Evolutionary conservation across 2,329 filamentous ascomycete species (phyloP).

Genomic region (Ceratocystis papillata): DNA sequence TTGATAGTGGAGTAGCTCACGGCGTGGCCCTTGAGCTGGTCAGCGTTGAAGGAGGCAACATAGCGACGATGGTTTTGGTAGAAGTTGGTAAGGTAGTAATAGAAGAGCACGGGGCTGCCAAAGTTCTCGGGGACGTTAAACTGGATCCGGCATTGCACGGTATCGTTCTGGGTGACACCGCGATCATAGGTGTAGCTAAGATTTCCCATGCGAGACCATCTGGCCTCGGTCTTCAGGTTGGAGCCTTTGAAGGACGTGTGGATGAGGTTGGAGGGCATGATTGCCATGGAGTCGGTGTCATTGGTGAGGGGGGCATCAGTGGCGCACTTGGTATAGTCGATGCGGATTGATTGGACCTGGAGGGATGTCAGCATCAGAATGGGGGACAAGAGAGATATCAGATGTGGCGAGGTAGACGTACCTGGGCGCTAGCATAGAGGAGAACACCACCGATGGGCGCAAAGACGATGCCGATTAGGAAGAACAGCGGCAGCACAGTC

Average conservation of each 20-base stretch:
- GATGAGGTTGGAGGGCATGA: constrained; percentile 49
- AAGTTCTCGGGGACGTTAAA: constrained; percentile 74
- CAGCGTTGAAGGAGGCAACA: constrained; percentile 73
- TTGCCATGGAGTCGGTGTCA: constrained; percentile 31
- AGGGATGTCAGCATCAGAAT: constrained; percentile 10
- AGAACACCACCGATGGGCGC: constrained; percentile 82
- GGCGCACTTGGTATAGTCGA: constrained; percentile 80
- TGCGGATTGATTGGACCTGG: constrained; percentile 77
- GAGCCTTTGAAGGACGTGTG: constrained; percentile 60
- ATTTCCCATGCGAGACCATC: constrained; percentile 36
- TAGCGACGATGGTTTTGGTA: constrained; percentile 98
- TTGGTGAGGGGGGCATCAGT: constrained; percentile 40
- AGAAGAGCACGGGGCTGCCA: constrained; percentile 73
- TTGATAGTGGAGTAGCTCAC: constrained; percentile 51
- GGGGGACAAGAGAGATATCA: not conserved
- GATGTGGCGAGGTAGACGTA: constrained; percentile 33
- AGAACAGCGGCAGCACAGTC: constrained; percentile 84
- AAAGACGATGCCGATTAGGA: constrained; percentile 81
- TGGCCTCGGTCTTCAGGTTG: constrained; percentile 31
- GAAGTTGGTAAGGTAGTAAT: constrained; percentile 94
- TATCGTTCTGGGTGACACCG: constrained; percentile 32
- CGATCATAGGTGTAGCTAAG: constrained; percentile 33
- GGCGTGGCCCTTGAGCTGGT: constrained; percentile 65
- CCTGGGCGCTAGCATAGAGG: constrained; percentile 72
- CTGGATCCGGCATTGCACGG: constrained; percentile 56